phyloP scores from a whole-genome alignment of 2,329 filamentous ascomycete genomes.

The Talaromyces sp. region DNA sequence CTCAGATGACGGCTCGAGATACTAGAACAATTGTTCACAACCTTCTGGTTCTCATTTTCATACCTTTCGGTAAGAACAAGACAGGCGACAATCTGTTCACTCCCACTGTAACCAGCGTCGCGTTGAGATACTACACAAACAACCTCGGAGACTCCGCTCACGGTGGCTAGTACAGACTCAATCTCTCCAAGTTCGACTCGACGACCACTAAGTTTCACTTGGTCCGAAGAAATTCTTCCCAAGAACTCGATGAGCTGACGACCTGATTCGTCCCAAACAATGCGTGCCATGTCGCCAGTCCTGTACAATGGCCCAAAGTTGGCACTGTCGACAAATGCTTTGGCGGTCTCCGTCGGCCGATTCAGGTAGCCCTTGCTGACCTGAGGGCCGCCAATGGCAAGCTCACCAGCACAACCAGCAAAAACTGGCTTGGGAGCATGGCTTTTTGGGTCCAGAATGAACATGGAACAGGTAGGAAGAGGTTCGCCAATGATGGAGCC shows the following conservation, averaged over 20 bases:
- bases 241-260: slow-evolving; percentile 57
- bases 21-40: slow-evolving; percentile 14
- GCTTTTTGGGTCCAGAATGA: slow-evolving; percentile 22
- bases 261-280: slow-evolving; percentile 56
- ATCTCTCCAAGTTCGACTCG: slow-evolving; percentile 51
- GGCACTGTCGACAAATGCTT: slow-evolving; percentile 12
- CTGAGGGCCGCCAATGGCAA: slow-evolving; percentile 7
- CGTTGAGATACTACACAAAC: slow-evolving; percentile 19
- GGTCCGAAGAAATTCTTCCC: slow-evolving; percentile 52
- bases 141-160: slow-evolving; percentile 16
- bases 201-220: slow-evolving; percentile 58
- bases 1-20: slow-evolving; percentile 14
- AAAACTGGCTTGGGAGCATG: slow-evolving; percentile 31
- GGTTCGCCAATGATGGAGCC: slow-evolving; percentile 34
- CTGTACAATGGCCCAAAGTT: slow-evolving; percentile 42
- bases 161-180: slow-evolving; percentile 24
- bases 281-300: slow-evolving; percentile 43
- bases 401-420: slow-evolving; percentile 25
- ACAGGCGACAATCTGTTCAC: slow-evolving; percentile 22
- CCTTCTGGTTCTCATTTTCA: slow-evolving; percentile 9
- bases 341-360: slow-evolving; percentile 2
- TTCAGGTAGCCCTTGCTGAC: slow-evolving; percentile 9
- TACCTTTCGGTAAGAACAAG: slow-evolving; percentile 14
- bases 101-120: slow-evolving; percentile 15
- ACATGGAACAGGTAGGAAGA: slow-evolving; percentile 29